A percentile compares a stretch with the other conserved stretches of the same genome.
Conservation (phyloP, 129 eudicot species). For the Escallonia herrerae region DNA sequence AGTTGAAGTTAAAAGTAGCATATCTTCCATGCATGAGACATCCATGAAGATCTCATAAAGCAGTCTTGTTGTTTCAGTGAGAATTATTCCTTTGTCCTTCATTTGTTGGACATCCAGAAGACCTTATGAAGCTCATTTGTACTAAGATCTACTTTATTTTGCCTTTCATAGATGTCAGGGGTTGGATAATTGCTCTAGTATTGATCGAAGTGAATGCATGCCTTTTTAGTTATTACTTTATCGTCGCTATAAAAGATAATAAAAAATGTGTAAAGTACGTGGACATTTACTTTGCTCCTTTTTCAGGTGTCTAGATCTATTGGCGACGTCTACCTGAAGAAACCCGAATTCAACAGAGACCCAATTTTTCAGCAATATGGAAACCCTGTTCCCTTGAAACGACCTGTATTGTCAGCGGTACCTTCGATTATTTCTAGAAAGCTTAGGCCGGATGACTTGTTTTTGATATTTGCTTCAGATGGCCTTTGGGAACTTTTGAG, state of each 20-base stretch:
- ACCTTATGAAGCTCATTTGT: constrained; percentile 11
- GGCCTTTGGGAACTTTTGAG: constrained; percentile 95
- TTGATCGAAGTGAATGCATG: constrained; percentile 6
- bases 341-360: constrained; percentile 76
- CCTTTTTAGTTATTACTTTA: constrained; percentile 13
- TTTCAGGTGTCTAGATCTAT: constrained; percentile 95
- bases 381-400: constrained; percentile 56
- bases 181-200: no score
- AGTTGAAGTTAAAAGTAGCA: constrained; percentile 1
- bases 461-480: constrained; percentile 87
- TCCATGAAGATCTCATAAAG: constrained; percentile 29
- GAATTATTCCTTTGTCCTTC: constrained; percentile 4
- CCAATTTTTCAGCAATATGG: constrained; percentile 57
- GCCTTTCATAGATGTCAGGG: background rate
- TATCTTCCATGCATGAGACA: constrained; percentile 34
- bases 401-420: constrained; percentile 76
- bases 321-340: constrained; percentile 91
- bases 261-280: background rate
- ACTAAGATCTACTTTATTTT: constrained; percentile 10
- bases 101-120: constrained; percentile 20
- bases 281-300: background rate
- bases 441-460: constrained; percentile 68
- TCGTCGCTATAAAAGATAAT: background rate
- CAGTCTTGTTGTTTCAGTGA: constrained; percentile 26
- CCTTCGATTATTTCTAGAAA: constrained; percentile 71